These are phyloP conservation scores for Trichoderma pleuroti DNA, from an alignment of 2,329 filamentous ascomycete genomes.

Conservation along the genomic window DNA sequence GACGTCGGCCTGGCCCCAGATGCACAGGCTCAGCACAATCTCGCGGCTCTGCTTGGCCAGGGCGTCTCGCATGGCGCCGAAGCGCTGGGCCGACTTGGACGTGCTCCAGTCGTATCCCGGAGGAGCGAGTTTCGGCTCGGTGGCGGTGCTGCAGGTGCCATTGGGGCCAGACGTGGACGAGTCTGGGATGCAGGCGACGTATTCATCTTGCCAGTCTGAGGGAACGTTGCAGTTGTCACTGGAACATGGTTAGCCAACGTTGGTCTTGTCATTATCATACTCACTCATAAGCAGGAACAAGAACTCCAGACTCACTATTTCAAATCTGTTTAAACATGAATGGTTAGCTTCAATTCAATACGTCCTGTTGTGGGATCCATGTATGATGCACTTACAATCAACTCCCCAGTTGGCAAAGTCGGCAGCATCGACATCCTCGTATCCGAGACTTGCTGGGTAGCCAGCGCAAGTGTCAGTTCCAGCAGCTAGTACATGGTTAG, in stretches of 20 bases:
- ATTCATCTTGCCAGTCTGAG: slow-evolving; percentile 36
- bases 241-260: not conserved
- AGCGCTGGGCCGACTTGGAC: slow-evolving; percentile 40
- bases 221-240: slow-evolving; percentile 51
- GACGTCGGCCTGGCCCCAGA: slow-evolving; percentile 51
- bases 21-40: slow-evolving; percentile 51
- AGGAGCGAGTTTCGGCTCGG: slow-evolving; percentile 18
- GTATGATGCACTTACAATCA: slow-evolving; percentile 41
- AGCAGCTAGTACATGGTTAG: slow-evolving; percentile 19
- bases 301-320: slow-evolving; percentile 15
- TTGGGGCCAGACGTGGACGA: slow-evolving; percentile 11
- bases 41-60: slow-evolving; percentile 41
- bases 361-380: not conserved
- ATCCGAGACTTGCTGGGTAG: slow-evolving; percentile 48
- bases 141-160: slow-evolving; percentile 17
- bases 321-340: slow-evolving; percentile 13
- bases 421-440: slow-evolving; percentile 55
- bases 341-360: not conserved
- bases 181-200: slow-evolving; percentile 28
- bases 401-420: slow-evolving; percentile 58
- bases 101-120: slow-evolving; percentile 26
- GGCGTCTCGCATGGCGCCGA: slow-evolving; percentile 50
- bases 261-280: not conserved
- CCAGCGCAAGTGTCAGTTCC: slow-evolving; percentile 25
- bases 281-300: no score